Percentiles rank a stretch among this genome's conserved stretches.
Evolutionary conservation across 495 filamentous ascomycete species (phyloP).

Genomic region (Chaetomium fimeti): DNA sequence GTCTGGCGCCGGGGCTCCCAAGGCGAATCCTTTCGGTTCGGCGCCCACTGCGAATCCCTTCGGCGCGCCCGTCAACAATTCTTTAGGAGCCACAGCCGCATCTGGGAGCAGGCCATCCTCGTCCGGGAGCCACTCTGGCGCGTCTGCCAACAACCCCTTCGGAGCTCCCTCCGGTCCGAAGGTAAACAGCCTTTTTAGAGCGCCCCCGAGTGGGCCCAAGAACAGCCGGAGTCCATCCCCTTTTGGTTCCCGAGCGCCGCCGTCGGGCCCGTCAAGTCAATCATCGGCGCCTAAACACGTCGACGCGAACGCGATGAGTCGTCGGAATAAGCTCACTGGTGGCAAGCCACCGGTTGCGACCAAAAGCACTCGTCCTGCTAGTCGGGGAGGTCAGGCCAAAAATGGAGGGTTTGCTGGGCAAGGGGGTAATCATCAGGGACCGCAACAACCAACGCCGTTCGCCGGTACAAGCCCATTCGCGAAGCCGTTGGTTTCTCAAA

Average conservation of each 20-base stretch:
- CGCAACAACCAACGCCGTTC: conserved; percentile 7
- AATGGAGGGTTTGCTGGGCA: conserved; percentile 16
- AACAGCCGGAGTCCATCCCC: conserved; percentile 14
- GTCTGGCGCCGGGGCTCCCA: conserved; percentile 14
- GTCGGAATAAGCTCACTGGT: conserved; percentile 12
- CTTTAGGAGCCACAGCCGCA: conserved; percentile 2
- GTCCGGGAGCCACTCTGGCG: conserved; percentile 10
- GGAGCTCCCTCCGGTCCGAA: background rate
- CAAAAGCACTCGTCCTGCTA: conserved; percentile 6
- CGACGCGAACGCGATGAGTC: conserved; percentile 13
- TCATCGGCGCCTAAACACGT: background rate
- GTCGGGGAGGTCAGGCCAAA: background rate
- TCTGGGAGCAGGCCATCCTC: conserved; percentile 6
- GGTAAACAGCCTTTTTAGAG: background rate
- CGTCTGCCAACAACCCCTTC: background rate
- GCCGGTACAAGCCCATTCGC: conserved; percentile 3
- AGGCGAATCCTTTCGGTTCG: conserved; percentile 16
- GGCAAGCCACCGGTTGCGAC: conserved; percentile 5
- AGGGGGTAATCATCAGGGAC: background rate
- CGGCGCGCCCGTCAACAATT: conserved; percentile 6
- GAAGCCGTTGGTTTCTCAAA: background rate
- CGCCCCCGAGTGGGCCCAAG: background rate
- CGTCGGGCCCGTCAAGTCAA: conserved; percentile 6
- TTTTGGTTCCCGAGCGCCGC: conserved; percentile 16
- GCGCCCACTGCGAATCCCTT: conserved; percentile 11